Base-by-base conservation (phyloP, 352 stramenopile species). In the Phytophthora crassamura region DNA sequence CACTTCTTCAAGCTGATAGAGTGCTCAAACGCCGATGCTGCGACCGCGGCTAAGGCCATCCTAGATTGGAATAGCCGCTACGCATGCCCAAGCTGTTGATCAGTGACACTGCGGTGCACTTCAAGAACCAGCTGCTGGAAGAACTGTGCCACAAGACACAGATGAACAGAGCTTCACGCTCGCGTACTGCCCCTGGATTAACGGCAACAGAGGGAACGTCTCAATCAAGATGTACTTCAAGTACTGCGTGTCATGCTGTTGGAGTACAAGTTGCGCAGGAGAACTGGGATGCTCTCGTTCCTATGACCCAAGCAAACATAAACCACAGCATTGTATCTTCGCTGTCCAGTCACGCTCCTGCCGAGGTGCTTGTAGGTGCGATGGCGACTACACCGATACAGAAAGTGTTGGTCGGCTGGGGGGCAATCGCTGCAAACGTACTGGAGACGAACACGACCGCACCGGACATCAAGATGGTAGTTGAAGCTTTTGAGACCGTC, bases 51-150 rank as follows among this genome's bases (percentile, higher is more conserved):
- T 1, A 48, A 14, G 38, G 38, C 56, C 5, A 36, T 51, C 34
- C 45, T 57, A 6, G 56, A 64, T 5, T 57, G 34, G 55, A 43
- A 40, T 25, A 64, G 43, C 9, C 43, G 43, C 10, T 64, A 56
- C 28, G 35, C 16, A 53, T 53, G 35, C 43, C 45, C 6, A n/a
- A 32, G n/a, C 7, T 56, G 25, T n/a, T 52, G 22, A 49, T 64
- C 5, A 64, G 55, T 12, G 45, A 64, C 25, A 45, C 32, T 22
- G 43, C 16, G 20, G 35, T 32, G 4, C 55, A 63, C 28, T 63
- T 54, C 25, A 63, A 49, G 25, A 63, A 63, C 36, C 39, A 51
- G 34, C 52, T 49, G 15, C 15, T 51, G 38, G 52, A 59, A 7
- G 28, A 59, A 46, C 30, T 59, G 30, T 50, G 39, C n/a, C 28